Percentiles rank a stretch among this genome's conserved stretches.
These are phyloP conservation scores for Stromatinia cepivora DNA, from an alignment of 2,329 filamentous ascomycete genomes.

Conservation along the genomic window DNA sequence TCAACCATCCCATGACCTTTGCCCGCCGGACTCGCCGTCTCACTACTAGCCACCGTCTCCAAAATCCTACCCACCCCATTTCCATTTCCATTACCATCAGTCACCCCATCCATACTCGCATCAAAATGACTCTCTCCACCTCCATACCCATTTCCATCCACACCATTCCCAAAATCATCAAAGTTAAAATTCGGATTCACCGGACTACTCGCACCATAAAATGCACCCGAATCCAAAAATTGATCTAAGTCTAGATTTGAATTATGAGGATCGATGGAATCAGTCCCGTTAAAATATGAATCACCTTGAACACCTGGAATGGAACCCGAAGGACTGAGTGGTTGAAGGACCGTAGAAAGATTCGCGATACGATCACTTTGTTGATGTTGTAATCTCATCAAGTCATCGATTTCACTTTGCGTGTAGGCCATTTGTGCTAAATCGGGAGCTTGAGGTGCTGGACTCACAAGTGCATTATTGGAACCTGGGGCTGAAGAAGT, in stretches of 20 bases:
- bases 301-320: slow-evolving; percentile 66
- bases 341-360: slow-evolving; percentile 71
- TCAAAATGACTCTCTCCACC: slow-evolving; percentile 36
- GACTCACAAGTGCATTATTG: slow-evolving; percentile 40
- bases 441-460: slow-evolving; percentile 45
- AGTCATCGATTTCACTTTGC: slow-evolving; percentile 72
- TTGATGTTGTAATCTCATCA: slow-evolving; percentile 76
- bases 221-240: slow-evolving; percentile 48
- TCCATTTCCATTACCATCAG: slow-evolving; percentile 22
- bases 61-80: slow-evolving; percentile 25
- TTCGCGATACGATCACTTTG: slow-evolving; percentile 77
- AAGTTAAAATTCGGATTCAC: slow-evolving; percentile 29
- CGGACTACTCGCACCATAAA: slow-evolving; percentile 41
- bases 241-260: slow-evolving; percentile 52
- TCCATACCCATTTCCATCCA: slow-evolving; percentile 11
- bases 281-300: slow-evolving; percentile 39
- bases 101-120: slow-evolving; percentile 37
- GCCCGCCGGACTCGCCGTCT: slow-evolving; percentile 30
- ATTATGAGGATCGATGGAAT: slow-evolving; percentile 41
- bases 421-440: slow-evolving; percentile 67
- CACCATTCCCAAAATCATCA: slow-evolving; percentile 27
- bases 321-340: slow-evolving; percentile 75
- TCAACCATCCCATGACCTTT: slow-evolving; percentile 8
- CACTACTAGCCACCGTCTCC: slow-evolving; percentile 31
- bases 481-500: slow-evolving; percentile 34